Evolutionary conservation across 441 rosid genomes (phyloP).

Genomic region (Pelargonium citronellum): DNA sequence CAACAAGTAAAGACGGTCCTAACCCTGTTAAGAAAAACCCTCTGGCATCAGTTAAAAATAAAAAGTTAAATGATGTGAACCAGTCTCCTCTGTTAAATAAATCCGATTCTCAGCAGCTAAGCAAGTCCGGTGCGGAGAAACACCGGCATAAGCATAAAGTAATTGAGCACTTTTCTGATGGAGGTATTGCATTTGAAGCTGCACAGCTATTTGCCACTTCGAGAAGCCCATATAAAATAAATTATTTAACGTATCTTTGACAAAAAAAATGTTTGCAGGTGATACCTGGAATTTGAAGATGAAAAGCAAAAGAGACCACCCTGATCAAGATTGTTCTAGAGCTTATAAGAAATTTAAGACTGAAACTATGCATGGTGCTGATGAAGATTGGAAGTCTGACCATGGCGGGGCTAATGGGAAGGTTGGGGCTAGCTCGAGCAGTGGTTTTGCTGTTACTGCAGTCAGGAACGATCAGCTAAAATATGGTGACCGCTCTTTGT

Average conservation of each 20-base stretch:
- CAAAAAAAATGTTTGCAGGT: constrained; percentile 41
- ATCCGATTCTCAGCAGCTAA: constrained; percentile 29
- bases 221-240: background rate
- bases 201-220: background rate
- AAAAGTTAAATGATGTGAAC: constrained; percentile 34
- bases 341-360: constrained; percentile 60
- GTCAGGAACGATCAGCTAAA: constrained; percentile 43
- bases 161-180: constrained; percentile 45
- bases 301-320: constrained; percentile 44
- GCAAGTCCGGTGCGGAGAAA: constrained; percentile 41
- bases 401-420: constrained; percentile 33
- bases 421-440: constrained; percentile 42
- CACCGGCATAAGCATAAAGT: constrained; percentile 48
- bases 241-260: constrained; percentile 24
- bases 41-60: constrained; percentile 26
- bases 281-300: constrained; percentile 44
- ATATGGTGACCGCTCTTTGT: constrained; percentile 29
- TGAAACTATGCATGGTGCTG: constrained; percentile 37
- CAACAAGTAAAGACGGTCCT: constrained; percentile 35
- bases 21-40: constrained; percentile 38
- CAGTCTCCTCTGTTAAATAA: constrained; percentile 38
- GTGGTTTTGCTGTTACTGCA: constrained; percentile 38
- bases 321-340: constrained; percentile 42
- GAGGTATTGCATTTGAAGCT: constrained; percentile 51
- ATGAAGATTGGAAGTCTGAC: constrained; percentile 45